Evolutionary conservation across 257 asterid genomes (phyloP), one percentile per base, ranked within the genome.

Genomic region (Nicotiana tomentosiformis): DNA sequence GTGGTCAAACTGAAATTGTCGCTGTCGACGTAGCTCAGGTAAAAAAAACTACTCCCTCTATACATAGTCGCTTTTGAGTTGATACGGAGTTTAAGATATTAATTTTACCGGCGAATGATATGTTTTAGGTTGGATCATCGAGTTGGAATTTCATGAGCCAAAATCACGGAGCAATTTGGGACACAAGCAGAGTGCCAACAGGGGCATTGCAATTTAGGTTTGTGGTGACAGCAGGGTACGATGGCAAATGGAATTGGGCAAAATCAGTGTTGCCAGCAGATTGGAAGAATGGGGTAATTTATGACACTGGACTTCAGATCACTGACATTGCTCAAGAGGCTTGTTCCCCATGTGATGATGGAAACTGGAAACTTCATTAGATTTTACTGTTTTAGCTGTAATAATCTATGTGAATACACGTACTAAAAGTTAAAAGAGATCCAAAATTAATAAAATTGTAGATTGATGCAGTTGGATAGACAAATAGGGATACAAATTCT

Each of bases 1-100:
- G 97, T 7, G 98, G 98, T 56, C 97, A 95, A 89, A 95, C 98
- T 0, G 95, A 95, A 74, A 86, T 93, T 30, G 90, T 90, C 2
- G 83, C 86, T 12, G 74, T 90, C 1, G 97, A 93, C 26, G 93
- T 91, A 5, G 96, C 97, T 17, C 89, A 87, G 95, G 98, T 92
- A 77, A 39, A 32, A n/a, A 37, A 5, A 58, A 7, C 12, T 69
- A 11, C 6, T n/a, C 7, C 46, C 3, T 1, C 18, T 4, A 0
- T 23, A 23, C 26, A 23, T 23, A 23, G 26, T 23, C 26, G 26
- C 26, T 23, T 23, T 23, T 23, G 26, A 23, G 26, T 23, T 23
- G 26, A 23, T 1, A 23, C 26, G 26, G 26, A 23, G 18, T 53
- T 53, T 53, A 53, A 53, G 58, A 53, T 53, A 0, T 53, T 53